Base-by-base conservation (phyloP, 306 rosid genomes). In the Prunus mume region DNA sequence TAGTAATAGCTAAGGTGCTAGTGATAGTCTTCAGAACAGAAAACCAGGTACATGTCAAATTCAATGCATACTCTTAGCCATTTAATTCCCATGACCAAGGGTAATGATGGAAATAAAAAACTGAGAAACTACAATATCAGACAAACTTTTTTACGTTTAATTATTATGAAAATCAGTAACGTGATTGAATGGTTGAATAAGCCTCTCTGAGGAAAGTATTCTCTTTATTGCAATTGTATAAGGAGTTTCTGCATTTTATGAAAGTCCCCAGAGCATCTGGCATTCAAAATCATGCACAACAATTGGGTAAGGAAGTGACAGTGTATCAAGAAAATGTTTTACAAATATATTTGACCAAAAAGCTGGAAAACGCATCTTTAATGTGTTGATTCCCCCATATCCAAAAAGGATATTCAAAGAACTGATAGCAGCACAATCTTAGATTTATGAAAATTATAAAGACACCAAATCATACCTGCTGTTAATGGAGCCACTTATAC, bases 401-500 rank as follows among this genome's bases (percentile, higher is more conserved):
- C 50, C 64, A 54, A 54, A 25, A 71, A n/a, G 14, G 52, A 71
- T 19, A 32, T 14, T 71, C 50, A 9, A 72, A 38, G 66, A 72
- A 15, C 25, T 56, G 54, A 95, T 38, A 71, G 50, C 13, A 12
- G 38, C 34, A n/a, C 64, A 18, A 62, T 28, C 69, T 46, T 6
- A 69, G 74, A 57, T 50, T 61, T 25, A 20, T 62, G n/a, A 14
- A 43, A 19, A 58, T 51, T 61, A 62, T 55, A 30, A 52, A 58
- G 49, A 45, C 64, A 69, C 66, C 58, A 69, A 72, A 47, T 30
- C 82, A 68, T 83, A 95, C 98, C 98, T 90, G 55, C 74, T 85
- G 86, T 85, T 83, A 77, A 92, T 86, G 80, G 88, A 82, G 79
- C 98, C 98, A 72, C 73, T 80, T 76, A 95, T 77, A 71, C 86